Percentiles rank a stretch among this genome's conserved stretches.
Evolutionary conservation across 805 yeast species (phyloP).

Genomic region (Candida xiaguanensis): DNA sequence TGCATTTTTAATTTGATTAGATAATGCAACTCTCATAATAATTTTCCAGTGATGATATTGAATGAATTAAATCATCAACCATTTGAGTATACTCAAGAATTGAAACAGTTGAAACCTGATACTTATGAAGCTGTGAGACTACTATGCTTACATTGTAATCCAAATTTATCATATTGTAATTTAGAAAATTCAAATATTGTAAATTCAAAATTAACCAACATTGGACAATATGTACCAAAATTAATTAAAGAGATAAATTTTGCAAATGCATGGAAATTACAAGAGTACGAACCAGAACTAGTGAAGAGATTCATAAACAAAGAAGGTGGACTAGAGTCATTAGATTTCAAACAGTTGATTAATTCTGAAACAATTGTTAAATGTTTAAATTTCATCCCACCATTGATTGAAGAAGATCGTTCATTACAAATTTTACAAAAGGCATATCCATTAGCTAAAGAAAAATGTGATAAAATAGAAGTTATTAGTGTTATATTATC

Average conservation of each 20-base stretch:
- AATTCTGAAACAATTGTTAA: slow-evolving; percentile 2
- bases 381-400: slow-evolving; percentile 6
- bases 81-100: not conserved
- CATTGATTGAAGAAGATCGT: slow-evolving; percentile 6
- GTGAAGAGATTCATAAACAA: slow-evolving; percentile 1
- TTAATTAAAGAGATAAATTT: slow-evolving; percentile 1
- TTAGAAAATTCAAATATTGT: slow-evolving; percentile 11
- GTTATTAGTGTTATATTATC: slow-evolving; percentile 21
- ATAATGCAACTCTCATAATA: slow-evolving; percentile 12
- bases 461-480: slow-evolving; percentile 16
- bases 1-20: slow-evolving; percentile 66
- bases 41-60: not conserved
- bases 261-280: slow-evolving; percentile 2
- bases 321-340: not conserved
- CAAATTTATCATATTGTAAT: slow-evolving; percentile 28
- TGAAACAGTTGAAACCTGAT: not conserved
- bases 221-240: slow-evolving; percentile 1
- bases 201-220: not conserved
- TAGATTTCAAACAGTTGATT: not conserved
- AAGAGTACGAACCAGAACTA: not conserved
- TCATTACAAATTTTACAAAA: slow-evolving; percentile 1
- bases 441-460: slow-evolving; percentile 7
- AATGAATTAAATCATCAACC: not conserved
- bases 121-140: slow-evolving; percentile 2
- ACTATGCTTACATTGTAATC: slow-evolving; percentile 23